A percentile compares a stretch with the other conserved stretches of the same genome.
phyloP scores from a whole-genome alignment of 2,329 filamentous ascomycete genomes.

The Penicillium fuscoglaucum region DNA sequence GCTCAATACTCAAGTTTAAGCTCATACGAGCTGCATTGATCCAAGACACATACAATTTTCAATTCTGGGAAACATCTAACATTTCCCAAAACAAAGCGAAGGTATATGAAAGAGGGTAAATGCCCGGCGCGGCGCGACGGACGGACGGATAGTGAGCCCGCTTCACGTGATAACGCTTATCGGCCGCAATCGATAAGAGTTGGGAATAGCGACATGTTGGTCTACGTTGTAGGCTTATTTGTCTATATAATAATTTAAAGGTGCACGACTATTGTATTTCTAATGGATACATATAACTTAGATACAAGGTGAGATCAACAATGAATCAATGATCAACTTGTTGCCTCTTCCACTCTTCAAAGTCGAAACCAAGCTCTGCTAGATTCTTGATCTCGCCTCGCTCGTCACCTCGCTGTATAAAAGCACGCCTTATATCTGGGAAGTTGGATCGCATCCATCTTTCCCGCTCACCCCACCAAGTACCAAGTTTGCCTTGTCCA shows the following conservation, averaged over 20 bases:
- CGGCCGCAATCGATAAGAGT: slow-evolving; percentile 8
- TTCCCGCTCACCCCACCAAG: slow-evolving; percentile 68
- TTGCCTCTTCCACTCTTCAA: slow-evolving; percentile 41
- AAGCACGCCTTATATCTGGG: slow-evolving; percentile 69
- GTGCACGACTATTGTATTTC: not conserved
- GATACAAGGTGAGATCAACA: not conserved
- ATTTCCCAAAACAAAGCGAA: slow-evolving; percentile 8
- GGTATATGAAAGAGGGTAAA: slow-evolving; percentile 18
- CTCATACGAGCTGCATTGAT: slow-evolving; percentile 7
- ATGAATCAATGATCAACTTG: slow-evolving; percentile 13
- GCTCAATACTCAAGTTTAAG: slow-evolving; percentile 3
- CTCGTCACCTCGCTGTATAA: slow-evolving; percentile 63
- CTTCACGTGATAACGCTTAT: slow-evolving; percentile 36
- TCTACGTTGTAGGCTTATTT: not conserved
- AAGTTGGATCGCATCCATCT: slow-evolving; percentile 72
- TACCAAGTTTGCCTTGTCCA: slow-evolving; percentile 64
- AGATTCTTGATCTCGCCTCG: slow-evolving; percentile 61
- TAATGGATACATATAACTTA: not conserved
- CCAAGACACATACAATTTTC: slow-evolving; percentile 5
- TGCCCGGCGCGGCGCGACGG: slow-evolving; percentile 13
- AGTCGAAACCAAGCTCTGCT: slow-evolving; percentile 71
- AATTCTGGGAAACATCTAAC: slow-evolving; percentile 5
- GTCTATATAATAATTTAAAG: not conserved
- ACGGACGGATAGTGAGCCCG: slow-evolving; percentile 26
- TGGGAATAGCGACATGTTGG: not conserved